Percentiles rank a stretch among this genome's conserved stretches.
These are phyloP conservation scores for Cyberlindnera subsufficiens DNA, from an alignment of 805 yeast genomes.

Conservation along the genomic window DNA sequence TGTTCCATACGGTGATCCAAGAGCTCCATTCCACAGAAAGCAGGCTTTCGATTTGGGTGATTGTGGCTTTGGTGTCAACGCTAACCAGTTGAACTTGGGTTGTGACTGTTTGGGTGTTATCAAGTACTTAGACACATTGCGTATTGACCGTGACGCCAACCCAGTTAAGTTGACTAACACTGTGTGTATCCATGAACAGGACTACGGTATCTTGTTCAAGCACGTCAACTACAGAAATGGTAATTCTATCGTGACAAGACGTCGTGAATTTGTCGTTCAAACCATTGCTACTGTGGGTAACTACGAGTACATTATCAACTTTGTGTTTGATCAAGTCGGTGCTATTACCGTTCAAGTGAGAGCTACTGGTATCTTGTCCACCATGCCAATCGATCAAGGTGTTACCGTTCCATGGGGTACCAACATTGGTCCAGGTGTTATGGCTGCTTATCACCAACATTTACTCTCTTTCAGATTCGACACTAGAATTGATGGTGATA, in stretches of 20 bases:
- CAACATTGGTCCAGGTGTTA: constrained; percentile 69
- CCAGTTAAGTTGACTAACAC: constrained; percentile 61
- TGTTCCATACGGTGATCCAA: constrained; percentile 82
- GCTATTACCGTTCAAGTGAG: constrained; percentile 72
- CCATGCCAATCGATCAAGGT: constrained; percentile 74
- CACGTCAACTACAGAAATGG: constrained; percentile 76
- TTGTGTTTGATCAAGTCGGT: constrained; percentile 73
- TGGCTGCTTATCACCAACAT: constrained; percentile 85
- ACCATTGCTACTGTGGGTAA: constrained; percentile 81
- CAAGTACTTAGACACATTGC: constrained; percentile 61
- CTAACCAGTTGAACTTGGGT: constrained; percentile 63
- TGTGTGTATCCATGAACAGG: constrained; percentile 77
- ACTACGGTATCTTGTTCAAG: constrained; percentile 69
- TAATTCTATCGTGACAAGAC: constrained; percentile 60
- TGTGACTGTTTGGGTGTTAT: constrained; percentile 82
- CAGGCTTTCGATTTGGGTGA: constrained; percentile 86
- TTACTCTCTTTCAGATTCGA: constrained; percentile 74
- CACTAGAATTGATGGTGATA: constrained; percentile 77
- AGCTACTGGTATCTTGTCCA: constrained; percentile 83
- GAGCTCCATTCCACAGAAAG: constrained; percentile 79
- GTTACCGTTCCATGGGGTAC: constrained; percentile 65
- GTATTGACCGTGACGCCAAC: constrained; percentile 53
- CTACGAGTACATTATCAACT: constrained; percentile 72
- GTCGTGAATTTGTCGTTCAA: constrained; percentile 74
- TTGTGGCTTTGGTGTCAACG: constrained; percentile 73